Evolutionary conservation across 352 stramenopile genomes (phyloP).

Genomic region (Plasmopara muralis): DNA sequence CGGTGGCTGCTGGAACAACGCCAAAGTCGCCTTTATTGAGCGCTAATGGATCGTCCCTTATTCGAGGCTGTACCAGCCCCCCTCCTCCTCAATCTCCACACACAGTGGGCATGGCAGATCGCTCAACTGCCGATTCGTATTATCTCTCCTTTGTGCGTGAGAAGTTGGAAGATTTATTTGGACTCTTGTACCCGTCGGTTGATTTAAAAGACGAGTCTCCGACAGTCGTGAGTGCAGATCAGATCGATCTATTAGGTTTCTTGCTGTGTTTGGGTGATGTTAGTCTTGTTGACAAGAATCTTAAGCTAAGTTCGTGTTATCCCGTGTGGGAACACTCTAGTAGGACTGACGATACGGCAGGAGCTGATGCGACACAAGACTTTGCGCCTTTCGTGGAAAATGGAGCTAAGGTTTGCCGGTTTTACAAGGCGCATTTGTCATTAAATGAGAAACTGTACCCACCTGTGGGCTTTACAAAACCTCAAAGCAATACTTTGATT

Average conservation of each 20-base stretch:
- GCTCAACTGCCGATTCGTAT: conserved; percentile 72
- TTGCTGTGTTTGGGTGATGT: conserved; percentile 51
- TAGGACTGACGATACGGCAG: conserved; percentile 4
- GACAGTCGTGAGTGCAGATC: conserved; percentile 48
- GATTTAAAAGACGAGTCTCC: conserved; percentile 43
- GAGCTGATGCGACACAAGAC: conserved; percentile 9
- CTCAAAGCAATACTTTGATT: conserved; percentile 17
- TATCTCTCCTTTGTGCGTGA: conserved; percentile 75
- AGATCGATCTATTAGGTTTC: conserved; percentile 71
- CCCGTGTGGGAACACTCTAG: conserved; percentile 40
- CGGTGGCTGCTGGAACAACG: conserved; percentile 12
- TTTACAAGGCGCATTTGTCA: conserved; percentile 69
- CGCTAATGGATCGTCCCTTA: conserved; percentile 40
- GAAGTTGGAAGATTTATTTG: conserved; percentile 72
- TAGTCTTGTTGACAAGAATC: conserved; percentile 43
- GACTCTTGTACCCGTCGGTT: conserved; percentile 55
- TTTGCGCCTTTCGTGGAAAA: conserved; percentile 36
- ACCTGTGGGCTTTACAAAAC: conserved; percentile 59
- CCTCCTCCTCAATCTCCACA: conserved; percentile 65
- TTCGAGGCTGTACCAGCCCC: conserved; percentile 51
- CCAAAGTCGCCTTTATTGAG: conserved; percentile 23
- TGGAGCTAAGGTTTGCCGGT: conserved; percentile 54
- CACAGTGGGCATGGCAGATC: conserved; percentile 69
- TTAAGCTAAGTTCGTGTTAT: conserved; percentile 62
- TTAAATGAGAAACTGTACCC: conserved; percentile 80